Evolutionary conservation across 257 asterid species (phyloP), one percentile per base, ranked within the genome.

Genomic region (Haberlea rhodopensis): DNA sequence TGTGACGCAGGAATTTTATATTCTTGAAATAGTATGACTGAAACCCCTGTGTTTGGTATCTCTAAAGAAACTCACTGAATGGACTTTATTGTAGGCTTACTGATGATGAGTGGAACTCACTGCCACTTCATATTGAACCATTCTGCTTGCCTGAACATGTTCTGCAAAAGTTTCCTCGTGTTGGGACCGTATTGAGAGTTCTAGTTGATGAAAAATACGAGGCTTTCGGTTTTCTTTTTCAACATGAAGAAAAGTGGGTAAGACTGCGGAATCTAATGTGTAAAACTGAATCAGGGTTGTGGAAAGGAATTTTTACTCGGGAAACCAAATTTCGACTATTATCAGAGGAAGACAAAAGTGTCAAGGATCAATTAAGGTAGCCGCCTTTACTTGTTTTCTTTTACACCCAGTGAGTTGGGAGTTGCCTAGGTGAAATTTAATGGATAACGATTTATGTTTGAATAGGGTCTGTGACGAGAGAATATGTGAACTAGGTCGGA

Each of bases 221-320:
- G 63, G 37, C 64, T 25, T 54, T 69, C 20, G 64, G 75, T 40
- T 7, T 46, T 49, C 57, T 27, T 65, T 63, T 74, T 18, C 71
- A 43, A 27, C 32, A 40, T 48, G 65, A 31, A 15, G 64, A 37
- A 16, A 72, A 65, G 21, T 74, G 68, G 71, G 68, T 74, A 2
- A 63, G 67, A 40, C 26, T 74, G 34, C 56, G 71, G n/a, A 68
- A 74, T 63, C 65, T 74, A 51, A 61, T 16, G 10, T 53, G 52
- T 24, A 49, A 60, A 63, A 63, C 71, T 20, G 68, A 56, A 32
- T 63, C 40, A 8, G 65, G 68, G 46, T 37, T 68, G 60, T 74
- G 68, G 71, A 63, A 74, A 63, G 71, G 61, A 52, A 48, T 57
- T 37, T 46, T 55, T 43, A 63, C 60, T 26, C 29, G 29, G 23